Conservation (phyloP, 78 protist species). For the Emiliania huxleyi region DNA sequence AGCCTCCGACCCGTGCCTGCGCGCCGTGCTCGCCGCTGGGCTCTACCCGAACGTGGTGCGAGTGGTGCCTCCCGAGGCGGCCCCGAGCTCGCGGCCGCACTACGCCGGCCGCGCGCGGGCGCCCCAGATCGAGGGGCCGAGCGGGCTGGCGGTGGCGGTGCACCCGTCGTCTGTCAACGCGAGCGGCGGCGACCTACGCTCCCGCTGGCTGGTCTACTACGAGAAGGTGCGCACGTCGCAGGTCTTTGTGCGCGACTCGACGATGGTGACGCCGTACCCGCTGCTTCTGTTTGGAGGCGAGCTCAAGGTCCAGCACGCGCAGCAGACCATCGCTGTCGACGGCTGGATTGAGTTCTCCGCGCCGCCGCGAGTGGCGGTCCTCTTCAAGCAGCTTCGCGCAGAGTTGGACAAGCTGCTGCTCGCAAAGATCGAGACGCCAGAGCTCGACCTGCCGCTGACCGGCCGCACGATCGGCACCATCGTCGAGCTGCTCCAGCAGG, state of each 20-base stretch:
- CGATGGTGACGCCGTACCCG: conserved; percentile 60
- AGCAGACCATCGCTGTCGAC: not conserved
- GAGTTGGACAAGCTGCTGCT: conserved; percentile 7
- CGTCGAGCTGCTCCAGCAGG: not conserved
- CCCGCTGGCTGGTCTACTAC: conserved; percentile 37
- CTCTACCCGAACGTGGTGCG: conserved; percentile 66
- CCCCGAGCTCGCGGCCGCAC: no score
- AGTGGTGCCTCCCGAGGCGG: not conserved
- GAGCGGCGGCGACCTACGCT: not conserved
- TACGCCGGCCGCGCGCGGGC: not conserved
- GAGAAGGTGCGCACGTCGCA: conserved; percentile 39
- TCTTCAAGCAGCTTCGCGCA: not conserved
- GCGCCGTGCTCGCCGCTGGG: conserved; percentile 13
- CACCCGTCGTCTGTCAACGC: conserved; percentile 59
- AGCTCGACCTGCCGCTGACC: not conserved
- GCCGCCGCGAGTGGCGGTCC: not conserved
- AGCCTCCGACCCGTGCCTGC: not conserved
- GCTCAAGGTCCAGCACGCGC: conserved; percentile 6
- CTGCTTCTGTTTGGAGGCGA: conserved; percentile 79
- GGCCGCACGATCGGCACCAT: not conserved
- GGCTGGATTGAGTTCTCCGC: conserved; percentile 14
- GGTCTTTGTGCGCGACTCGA: conserved; percentile 59
- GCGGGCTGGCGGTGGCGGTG: not conserved
- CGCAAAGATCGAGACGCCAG: not conserved
- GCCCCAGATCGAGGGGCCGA: not conserved